Percentiles rank a stretch among this genome's conserved stretches.
Conservation (phyloP, 345 rosid genomes). For the Boechera divaricarpa region DNA sequence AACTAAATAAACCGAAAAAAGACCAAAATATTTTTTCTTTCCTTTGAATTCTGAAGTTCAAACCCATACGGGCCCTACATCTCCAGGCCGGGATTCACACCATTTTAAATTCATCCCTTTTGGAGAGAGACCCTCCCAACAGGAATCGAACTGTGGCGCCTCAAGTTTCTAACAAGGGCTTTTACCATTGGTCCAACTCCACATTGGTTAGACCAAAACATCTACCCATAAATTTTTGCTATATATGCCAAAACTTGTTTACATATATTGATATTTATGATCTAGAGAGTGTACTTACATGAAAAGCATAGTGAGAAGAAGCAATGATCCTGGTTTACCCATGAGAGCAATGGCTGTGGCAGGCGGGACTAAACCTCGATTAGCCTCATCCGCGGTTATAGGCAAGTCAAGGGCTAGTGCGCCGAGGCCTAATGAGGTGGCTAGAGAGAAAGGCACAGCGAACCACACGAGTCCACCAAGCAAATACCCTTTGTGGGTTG, state of each 20-base stretch:
- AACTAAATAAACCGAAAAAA: background rate
- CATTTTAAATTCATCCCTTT: no score
- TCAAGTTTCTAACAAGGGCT: no score
- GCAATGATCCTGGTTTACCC: conserved; percentile 93
- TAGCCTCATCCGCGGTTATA: conserved; percentile 67
- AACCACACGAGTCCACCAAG: conserved; percentile 95
- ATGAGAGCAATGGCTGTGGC: conserved; percentile 94
- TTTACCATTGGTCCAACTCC: no score
- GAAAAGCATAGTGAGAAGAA: conserved; percentile 92
- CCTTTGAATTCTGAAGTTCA: no score
- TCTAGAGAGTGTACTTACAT: conserved; percentile 60
- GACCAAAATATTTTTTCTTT: background rate
- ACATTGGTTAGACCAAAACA: background rate
- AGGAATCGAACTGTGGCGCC: no score
- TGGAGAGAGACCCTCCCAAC: no score
- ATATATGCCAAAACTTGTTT: background rate
- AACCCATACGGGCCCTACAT: no score
- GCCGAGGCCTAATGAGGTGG: conserved; percentile 91
- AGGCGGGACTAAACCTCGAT: conserved; percentile 85
- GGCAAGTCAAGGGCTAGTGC: conserved; percentile 96
- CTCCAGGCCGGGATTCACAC: no score
- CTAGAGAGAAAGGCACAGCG: conserved; percentile 92
- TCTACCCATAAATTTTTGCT: background rate
- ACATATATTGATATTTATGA: background rate
- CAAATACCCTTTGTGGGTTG: conserved; percentile 91